Conservation (phyloP, 2,329 filamentous ascomycete genomes). For the Neofusicoccum kwambonambiense region DNA sequence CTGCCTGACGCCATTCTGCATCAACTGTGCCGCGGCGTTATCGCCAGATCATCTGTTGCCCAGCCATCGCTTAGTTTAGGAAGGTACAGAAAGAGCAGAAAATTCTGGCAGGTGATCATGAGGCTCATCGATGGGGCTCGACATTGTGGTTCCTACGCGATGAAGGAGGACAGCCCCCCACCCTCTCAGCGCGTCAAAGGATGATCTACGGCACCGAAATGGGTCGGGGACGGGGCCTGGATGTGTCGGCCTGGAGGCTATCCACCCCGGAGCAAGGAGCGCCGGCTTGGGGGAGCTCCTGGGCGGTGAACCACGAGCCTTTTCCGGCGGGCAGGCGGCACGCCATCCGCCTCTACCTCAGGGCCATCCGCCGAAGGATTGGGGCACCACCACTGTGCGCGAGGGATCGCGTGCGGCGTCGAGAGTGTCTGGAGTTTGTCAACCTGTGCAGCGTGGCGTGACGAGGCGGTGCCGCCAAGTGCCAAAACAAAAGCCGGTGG, state of each 20-base stretch:
- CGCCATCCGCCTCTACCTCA: background rate
- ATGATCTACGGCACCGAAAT: background rate
- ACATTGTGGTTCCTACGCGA: no score
- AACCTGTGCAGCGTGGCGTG: background rate
- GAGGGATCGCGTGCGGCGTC: no score
- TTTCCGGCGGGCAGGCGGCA: background rate
- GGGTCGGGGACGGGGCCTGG: background rate
- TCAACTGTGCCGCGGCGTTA: background rate
- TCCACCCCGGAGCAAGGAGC: background rate
- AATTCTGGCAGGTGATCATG: background rate
- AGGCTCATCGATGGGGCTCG: background rate
- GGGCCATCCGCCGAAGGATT: background rate
- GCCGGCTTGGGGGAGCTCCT: background rate
- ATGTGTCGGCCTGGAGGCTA: background rate
- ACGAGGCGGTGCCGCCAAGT: no score
- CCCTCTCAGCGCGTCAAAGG: background rate
- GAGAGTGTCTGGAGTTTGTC: background rate
- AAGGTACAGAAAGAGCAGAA: background rate
- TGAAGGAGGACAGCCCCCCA: background rate
- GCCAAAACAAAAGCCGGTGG: no score
- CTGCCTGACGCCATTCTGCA: background rate
- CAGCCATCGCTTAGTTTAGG: conserved; percentile 3
- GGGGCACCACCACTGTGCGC: background rate
- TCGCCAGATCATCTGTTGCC: background rate
- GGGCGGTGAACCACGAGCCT: background rate